Evolutionary conservation across 306 rosid genomes (phyloP).

Genomic region (barrel medic (Medicago truncatula)): DNA sequence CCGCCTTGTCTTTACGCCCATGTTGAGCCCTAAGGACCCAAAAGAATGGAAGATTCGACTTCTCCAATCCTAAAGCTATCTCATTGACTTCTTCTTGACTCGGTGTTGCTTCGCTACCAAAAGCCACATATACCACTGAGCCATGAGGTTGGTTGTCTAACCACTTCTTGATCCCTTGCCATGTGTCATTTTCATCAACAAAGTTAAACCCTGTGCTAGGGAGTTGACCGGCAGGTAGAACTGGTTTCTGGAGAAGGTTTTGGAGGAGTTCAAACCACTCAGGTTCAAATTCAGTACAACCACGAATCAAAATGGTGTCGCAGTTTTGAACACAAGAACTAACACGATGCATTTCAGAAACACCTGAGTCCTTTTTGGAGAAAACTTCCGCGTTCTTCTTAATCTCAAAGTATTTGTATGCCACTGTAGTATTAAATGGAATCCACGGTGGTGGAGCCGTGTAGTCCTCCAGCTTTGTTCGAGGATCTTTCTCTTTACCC

Average conservation of each 20-base stretch:
- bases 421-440: constrained; percentile 40
- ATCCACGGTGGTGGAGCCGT: constrained; percentile 46
- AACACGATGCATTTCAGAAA: neutral
- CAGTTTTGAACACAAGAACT: neutral
- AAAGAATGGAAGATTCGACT: constrained; percentile 44
- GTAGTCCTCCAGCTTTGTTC: constrained; percentile 38
- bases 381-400: neutral
- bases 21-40: constrained; percentile 47
- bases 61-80: constrained; percentile 58
- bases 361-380: neutral
- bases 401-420: constrained; percentile 41
- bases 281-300: constrained; percentile 37
- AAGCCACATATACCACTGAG: constrained; percentile 57
- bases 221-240: constrained; percentile 42
- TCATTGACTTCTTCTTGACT: constrained; percentile 47
- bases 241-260: constrained; percentile 31
- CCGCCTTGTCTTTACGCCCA: neutral
- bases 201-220: neutral
- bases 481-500: neutral
- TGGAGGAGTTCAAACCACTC: constrained; percentile 44
- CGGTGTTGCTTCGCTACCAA: constrained; percentile 56
- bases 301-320: constrained; percentile 23
- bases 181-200: neutral
- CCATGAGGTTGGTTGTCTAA: constrained; percentile 45
- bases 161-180: constrained; percentile 44